Base-by-base conservation (phyloP, 495 filamentous ascomycete species). In the Articulospora tetracladia region DNA sequence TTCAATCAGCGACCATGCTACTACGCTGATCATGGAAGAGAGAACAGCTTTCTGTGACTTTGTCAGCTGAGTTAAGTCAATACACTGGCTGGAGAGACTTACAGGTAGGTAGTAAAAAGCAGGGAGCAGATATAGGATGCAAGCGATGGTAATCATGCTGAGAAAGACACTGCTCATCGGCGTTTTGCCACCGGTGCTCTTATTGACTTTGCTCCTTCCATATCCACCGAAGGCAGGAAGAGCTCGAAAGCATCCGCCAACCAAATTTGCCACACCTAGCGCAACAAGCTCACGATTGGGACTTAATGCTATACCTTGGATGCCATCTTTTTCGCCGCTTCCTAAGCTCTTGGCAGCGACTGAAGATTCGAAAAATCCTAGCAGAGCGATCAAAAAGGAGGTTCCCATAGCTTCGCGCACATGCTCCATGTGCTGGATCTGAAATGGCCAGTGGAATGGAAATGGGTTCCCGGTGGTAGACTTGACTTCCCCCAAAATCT, bases 351-450 rank as follows among this genome's bases (percentile, higher is more conserved):
- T 98, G 28, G 94, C 95, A 0, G 94, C 94, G n/a, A 99, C 92
- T 0, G 92, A 96, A 25, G 91, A 96, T 76, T 99, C 94, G 66
- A 99, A 99, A 78, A 99, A 99, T 20, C 94, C 94, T 7, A 99
- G 84, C 22, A 99, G 78, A 3, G 92, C 91, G 57, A 99, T 97
- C 28, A 98, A 77, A 65, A 99, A 96, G 0, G 94, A 87, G 0
- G 95, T 97, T 59, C 89, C 86, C 81, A 97, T 86, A 15, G 92
- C 88, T 56, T 92, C 87, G n/a, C 86, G 84, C 44, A 96, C 85
- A 67, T 96, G 85, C 15, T 85, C 80, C 77, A 97, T 86, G 56
- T 93, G 81, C 25, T 80, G 73, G 15, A 84, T 70, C 48, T 86
- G 82, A 70, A 97, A 92, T 0, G 94, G 95, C 81, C 92, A 97